Conservation (phyloP, 2,329 filamentous ascomycete species). For the Bipolaris sorokiniana region DNA sequence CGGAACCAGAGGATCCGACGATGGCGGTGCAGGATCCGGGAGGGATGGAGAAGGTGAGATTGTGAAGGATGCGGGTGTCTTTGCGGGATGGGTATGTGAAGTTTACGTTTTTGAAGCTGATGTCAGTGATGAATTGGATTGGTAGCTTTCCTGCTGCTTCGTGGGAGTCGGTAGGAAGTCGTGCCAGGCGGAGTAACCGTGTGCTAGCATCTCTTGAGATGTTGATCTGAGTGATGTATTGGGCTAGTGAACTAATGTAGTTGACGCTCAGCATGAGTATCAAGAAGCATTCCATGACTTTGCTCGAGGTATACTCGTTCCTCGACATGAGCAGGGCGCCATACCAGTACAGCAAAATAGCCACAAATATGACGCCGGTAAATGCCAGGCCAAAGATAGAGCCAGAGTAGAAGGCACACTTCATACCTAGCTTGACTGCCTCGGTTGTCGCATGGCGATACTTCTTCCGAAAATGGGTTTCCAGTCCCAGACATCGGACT, state of each 20-base stretch:
- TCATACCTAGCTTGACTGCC: constrained; percentile 67
- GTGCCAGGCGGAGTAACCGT: constrained; percentile 72
- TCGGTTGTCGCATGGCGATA: constrained; percentile 60
- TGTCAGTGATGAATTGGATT: constrained; percentile 56
- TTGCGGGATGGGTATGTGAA: constrained; percentile 74
- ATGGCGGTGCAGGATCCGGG: constrained; percentile 74
- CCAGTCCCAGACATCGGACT: constrained; percentile 75
- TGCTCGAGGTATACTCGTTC: constrained; percentile 58
- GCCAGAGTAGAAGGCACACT: constrained; percentile 70
- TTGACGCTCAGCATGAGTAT: constrained; percentile 84
- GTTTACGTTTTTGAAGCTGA: constrained; percentile 65
- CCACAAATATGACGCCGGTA: constrained; percentile 72
- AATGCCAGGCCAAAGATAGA: constrained; percentile 80
- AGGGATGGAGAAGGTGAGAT: constrained; percentile 69
- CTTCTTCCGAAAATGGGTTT: constrained; percentile 71
- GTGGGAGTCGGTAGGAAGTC: constrained; percentile 64
- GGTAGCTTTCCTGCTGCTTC: constrained; percentile 61
- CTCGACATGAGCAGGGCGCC: constrained; percentile 68
- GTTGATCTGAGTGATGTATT: constrained; percentile 80
- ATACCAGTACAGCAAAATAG: constrained; percentile 84
- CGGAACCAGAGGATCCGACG: constrained; percentile 84
- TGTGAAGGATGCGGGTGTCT: constrained; percentile 61
- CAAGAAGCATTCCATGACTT: constrained; percentile 76
- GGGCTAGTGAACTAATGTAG: constrained; percentile 71
- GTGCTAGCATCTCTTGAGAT: constrained; percentile 74